Base-by-base conservation (phyloP, 1,284 basidiomycete genomes). In the Fomitopsis pinicola region DNA sequence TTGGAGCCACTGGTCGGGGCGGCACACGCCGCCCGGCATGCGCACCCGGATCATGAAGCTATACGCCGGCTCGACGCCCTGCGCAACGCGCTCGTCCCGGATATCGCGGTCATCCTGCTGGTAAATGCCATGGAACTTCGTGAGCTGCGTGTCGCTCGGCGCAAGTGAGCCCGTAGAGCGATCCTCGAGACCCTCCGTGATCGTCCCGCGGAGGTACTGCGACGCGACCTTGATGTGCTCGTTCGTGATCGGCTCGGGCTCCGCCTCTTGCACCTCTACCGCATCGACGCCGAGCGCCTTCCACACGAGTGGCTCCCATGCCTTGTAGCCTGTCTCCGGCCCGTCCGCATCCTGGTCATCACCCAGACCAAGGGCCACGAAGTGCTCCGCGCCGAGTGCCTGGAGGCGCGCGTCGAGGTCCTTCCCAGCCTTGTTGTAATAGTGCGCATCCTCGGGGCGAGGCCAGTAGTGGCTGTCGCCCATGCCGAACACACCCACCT, bases 391-490 rank as follows among this genome's bases (percentile, higher is more conserved):
- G 36, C 94, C 94, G 35, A 96, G 83, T 58, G 84, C 82, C 72
- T 87, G 85, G 17, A 98, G 77, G 44, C 89, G 87, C 33, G 82
- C 78, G 76, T 95, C 89, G 54, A 99, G 84, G 68, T 99, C 97
- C 78, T 95, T 97, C 26, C 88, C 87, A 0, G 97, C 89, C 79
- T 96, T 97, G 84, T 99, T 99, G 82, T 98, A 99, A 77, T 95
- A 99, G 71, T 95, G 91, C 35, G 91, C 91, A 72, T 99, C 97
- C 76, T 98, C 96, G 28, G 94, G 84, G 55, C 97, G 87, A 19
- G 97, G 97, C 97, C 97, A 99, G 80, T 99, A 99, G 78, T 98
- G 96, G 73, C 92, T 96, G 77, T 99, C 97, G 66, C 97, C 97
- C 88, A 99, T 92, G 58, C 82, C 96, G 69, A 99, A 98, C 60